Base-by-base conservation (phyloP, 768 basidiomycete species). In the Gautieria morchelliformis region DNA sequence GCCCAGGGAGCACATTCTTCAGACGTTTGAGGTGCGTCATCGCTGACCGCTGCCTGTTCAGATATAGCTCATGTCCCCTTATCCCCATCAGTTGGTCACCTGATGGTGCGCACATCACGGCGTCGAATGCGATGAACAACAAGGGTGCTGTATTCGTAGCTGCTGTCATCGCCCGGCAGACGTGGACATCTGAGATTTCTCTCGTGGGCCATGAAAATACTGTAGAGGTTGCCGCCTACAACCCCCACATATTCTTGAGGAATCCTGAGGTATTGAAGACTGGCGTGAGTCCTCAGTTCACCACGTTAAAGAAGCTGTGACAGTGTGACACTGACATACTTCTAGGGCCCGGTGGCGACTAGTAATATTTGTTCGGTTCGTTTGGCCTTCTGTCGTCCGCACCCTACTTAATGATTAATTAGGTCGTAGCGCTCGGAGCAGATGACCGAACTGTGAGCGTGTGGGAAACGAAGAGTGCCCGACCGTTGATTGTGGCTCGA, bases 171-270 rank as follows among this genome's bases (percentile, higher is more conserved):
- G 86, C 89, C 0, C 79, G 94, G 33, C 86, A 84, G 48, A 79
- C 85, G 11, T 98, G 93, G 92, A 85, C 84, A 4, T 87, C 89
- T 5, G 89, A 95, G 60, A 93, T 94, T 50, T 93, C 90, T 60
- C 76, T 99, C 39, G 93, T 99, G 40, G 96, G 96, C 0, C 96
- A 99, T 64, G 92, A 93, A 68, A 95, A 97, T 63, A 96, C 94
- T 0, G 87, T 98, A 15, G 91, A 97, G 73, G 93, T 96, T 54
- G 91, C 93, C 33, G 77, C 86, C 0, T 99, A 97, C 71, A 96
- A 95, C 65, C 96, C 96, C 0, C 87, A 93, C 61, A 86, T 97
- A 19, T 98, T 98, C 70, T 76, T 94, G 54, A 84, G 89, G 7
- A 84, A 91, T 60, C 78, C 85, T 2, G 70, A 75, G 4, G 68